These are phyloP conservation scores for Sisymbrium irio DNA, from an alignment of 345 rosid species.

Conservation along the genomic window DNA sequence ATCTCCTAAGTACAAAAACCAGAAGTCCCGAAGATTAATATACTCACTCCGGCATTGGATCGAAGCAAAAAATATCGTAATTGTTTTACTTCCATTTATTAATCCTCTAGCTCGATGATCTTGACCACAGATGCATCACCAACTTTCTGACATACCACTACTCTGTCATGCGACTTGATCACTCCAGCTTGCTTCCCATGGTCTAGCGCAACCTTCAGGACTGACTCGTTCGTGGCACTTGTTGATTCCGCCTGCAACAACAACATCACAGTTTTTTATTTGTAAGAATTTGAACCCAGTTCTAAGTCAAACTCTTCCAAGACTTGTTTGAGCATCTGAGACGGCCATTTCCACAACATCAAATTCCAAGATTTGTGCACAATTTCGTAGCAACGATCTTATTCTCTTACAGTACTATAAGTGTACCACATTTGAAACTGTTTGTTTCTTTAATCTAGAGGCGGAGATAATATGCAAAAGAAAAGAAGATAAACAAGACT, in stretches of 20 bases:
- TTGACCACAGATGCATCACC: conserved; percentile 91
- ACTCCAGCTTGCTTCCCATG: conserved; percentile 79
- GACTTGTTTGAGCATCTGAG: not conserved
- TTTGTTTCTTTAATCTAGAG: not conserved
- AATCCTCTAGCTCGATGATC: conserved; percentile 89
- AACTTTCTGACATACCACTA: conserved; percentile 89
- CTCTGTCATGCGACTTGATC: conserved; percentile 75
- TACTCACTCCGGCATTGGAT: conserved; percentile 13
- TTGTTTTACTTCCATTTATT: not conserved
- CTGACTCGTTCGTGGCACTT: conserved; percentile 77
- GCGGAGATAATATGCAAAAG: not conserved
- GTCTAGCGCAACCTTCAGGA: conserved; percentile 83
- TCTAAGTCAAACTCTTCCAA: not conserved
- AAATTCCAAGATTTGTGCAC: not conserved
- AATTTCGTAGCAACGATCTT: not conserved
- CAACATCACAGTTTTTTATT: not conserved
- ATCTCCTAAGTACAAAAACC: conserved; percentile 27
- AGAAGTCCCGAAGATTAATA: conserved; percentile 23
- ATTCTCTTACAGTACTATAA: not conserved
- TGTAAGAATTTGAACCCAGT: not conserved
- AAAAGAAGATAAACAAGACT: conserved; percentile 29
- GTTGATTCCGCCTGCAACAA: conserved; percentile 71
- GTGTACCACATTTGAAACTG: not conserved
- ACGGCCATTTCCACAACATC: not conserved
- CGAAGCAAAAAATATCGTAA: not conserved